These are phyloP conservation scores for Penicillium sp. DNA, from an alignment of 2,329 filamentous ascomycete species.

Conservation along the genomic window DNA sequence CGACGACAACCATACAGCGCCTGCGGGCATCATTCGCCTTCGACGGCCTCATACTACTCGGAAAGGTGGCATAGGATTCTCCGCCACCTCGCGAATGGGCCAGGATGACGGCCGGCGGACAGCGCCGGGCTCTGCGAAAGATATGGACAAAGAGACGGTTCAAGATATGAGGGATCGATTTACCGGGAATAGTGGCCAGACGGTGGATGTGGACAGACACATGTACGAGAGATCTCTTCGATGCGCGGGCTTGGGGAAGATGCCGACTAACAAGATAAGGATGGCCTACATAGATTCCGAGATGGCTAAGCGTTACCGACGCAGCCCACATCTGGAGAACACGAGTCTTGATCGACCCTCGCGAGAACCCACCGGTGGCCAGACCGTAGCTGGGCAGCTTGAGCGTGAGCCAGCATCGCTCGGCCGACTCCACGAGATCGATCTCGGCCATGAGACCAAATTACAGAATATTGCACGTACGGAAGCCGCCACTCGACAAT, in stretches of 20 bases:
- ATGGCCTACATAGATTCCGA: conserved; percentile 66
- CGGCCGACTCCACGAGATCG: conserved; percentile 58
- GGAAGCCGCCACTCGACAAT: conserved; percentile 44
- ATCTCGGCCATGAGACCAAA: conserved; percentile 50
- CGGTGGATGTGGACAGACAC: conserved; percentile 59
- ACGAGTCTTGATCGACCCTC: conserved; percentile 4
- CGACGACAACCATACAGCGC: conserved; percentile 14
- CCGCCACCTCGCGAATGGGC: conserved; percentile 29
- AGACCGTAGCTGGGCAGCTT: conserved; percentile 22
- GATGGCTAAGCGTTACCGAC: conserved; percentile 54
- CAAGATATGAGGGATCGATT: conserved; percentile 53
- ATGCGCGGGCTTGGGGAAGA: conserved; percentile 8
- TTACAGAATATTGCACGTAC: conserved; percentile 45
- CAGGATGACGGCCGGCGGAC: conserved; percentile 24
- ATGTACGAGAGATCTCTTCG: conserved; percentile 52
- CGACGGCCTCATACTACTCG: conserved; percentile 39
- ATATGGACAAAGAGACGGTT: conserved; percentile 35
- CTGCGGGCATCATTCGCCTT: conserved; percentile 37
- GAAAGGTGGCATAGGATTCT: conserved; percentile 49
- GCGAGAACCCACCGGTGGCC: conserved; percentile 11
- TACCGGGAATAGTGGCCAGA: conserved; percentile 57
- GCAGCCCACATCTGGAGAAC: conserved; percentile 18
- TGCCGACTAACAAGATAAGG: conserved; percentile 61
- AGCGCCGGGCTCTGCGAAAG: conserved; percentile 28
- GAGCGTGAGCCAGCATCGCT: conserved; percentile 51